Evolutionary conservation across 164 flowering plant genomes (phyloP).

Genomic region (Vitis labrusca): DNA sequence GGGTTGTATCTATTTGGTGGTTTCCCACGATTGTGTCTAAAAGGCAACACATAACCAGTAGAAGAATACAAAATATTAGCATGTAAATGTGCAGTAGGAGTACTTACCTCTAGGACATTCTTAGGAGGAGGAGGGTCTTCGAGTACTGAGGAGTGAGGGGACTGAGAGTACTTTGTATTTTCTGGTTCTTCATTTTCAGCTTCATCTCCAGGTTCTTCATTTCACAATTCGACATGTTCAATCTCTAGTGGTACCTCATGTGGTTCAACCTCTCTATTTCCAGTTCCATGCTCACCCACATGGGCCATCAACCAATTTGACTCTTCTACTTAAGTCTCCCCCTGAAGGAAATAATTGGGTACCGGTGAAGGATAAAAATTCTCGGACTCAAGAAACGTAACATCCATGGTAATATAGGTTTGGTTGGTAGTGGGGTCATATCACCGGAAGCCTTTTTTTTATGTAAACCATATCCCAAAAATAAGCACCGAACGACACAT

Average conservation of each 20-base stretch:
- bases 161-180: neutral
- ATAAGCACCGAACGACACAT: neutral
- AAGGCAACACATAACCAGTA: neutral
- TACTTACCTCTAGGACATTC: conserved; percentile 3
- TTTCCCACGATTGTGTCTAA: conserved; percentile 2
- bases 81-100: neutral
- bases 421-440: conserved; percentile 3
- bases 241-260: conserved; percentile 3
- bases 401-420: neutral
- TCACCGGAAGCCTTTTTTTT: neutral
- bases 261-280: conserved; percentile 8
- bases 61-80: conserved; percentile 1
- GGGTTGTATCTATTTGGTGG: neutral
- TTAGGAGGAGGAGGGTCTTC: neutral
- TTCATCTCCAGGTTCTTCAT: neutral
- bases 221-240: neutral
- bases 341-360: neutral
- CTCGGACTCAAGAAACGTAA: neutral
- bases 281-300: neutral
- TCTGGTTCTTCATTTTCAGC: too few species aligned
- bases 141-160: neutral
- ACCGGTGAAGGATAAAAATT: conserved; percentile 2
- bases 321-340: neutral
- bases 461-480: conserved; percentile 6
- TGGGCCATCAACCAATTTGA: conserved; percentile 7